Percentiles rank a stretch among this genome's conserved stretches.
phyloP scores from a whole-genome alignment of 495 filamentous ascomycete species.

The Talaromyces borbonicus region DNA sequence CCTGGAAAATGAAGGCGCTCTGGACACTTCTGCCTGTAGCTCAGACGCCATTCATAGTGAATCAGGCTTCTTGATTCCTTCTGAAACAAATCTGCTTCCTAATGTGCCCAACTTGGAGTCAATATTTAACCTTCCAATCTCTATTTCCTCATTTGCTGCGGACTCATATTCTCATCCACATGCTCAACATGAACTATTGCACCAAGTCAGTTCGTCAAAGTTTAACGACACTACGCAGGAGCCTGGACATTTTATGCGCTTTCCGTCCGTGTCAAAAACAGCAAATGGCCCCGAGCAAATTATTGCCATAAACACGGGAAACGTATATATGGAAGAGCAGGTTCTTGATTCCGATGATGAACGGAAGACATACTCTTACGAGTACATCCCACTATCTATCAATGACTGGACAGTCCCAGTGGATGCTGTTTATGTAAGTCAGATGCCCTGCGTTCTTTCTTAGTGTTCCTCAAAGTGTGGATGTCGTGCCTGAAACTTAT shows the following conservation, averaged over 20 bases:
- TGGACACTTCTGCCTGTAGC: not conserved
- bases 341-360: not conserved
- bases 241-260: not conserved
- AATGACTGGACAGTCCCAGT: constrained; percentile 7
- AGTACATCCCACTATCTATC: constrained; percentile 7
- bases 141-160: not conserved
- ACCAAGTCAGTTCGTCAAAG: not conserved
- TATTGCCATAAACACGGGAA: too few species aligned
- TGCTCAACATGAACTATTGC: not conserved
- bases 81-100: constrained; percentile 3
- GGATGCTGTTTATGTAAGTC: constrained; percentile 7
- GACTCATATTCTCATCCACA: not conserved
- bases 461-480: not conserved
- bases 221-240: not conserved
- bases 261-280: not conserved
- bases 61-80: not conserved
- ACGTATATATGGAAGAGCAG: not conserved
- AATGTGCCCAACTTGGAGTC: not conserved
- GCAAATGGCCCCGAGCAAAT: too few species aligned
- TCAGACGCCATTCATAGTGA: not conserved
- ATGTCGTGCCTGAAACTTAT: too few species aligned
- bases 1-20: not conserved
- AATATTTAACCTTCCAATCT: constrained; percentile 6
- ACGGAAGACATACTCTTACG: constrained; percentile 4
- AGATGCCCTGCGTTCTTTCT: not conserved